Base-by-base conservation (phyloP, 352 stramenopile genomes). In the Phytophthora tubulina region DNA sequence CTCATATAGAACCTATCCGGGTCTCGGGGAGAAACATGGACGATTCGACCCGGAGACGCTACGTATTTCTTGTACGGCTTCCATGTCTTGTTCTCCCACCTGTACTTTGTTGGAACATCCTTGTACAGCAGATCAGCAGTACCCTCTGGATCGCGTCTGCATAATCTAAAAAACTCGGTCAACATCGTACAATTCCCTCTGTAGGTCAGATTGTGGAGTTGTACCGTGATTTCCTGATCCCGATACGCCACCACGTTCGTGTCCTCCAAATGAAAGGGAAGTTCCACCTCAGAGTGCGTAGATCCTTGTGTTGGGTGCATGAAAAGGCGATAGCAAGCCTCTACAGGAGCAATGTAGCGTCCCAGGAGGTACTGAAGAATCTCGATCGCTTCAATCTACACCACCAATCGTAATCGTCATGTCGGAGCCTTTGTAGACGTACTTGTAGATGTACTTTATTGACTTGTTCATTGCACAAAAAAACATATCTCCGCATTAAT, bases 401-500 rank as follows among this genome's bases (percentile, higher is more conserved):
- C 6, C 42, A 3, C 53, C 38, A 32, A 70, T 50, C 3, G 52
- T 74, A 8, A 76, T 32, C 17, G 63, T 63, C n/a, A 41, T 75
- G 36, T 90, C 81, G 3, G 73, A 57, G 2, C 82, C 78, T 62
- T 88, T 90, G 67, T 83, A 86, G 3, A 86, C 70, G 52, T 94
- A 91, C 51, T 84, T 78, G 74, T 84, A 82, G 0, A 94, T 58
- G 57, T 91, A 90, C 67, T 89, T 89, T 32, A 88, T 32, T 0
- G 78, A 70, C 6, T 32, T 51, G 30, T 80, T 63, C 14, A 63
- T 73, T 2, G 52, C 60, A 55, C 80, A 85, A n/a, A n/a, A n/a
- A n/a, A n/a, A n/a, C n/a, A n/a, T n/a, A 89, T 76, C 50, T 92
- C 75, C 4, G 88, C 69, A 64, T 86, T 89, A 60, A 86, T 87